Percentiles rank a stretch among this genome's conserved stretches.
phyloP scores from a whole-genome alignment of 164 flowering plant species.

The Vitis amurensis region DNA sequence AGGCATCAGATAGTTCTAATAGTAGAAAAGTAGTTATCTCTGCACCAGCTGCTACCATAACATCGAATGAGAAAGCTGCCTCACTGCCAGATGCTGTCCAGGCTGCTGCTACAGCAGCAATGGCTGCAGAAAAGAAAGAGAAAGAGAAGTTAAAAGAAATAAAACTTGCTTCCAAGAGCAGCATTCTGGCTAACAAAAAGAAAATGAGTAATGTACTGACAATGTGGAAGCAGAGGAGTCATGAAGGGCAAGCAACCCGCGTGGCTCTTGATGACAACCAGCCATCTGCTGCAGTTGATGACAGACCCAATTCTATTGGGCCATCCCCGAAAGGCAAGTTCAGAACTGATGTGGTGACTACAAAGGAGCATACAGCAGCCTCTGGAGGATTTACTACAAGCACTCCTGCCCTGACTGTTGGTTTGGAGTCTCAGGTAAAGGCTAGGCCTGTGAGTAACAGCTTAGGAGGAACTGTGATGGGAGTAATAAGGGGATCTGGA shows the following conservation, averaged over 20 bases:
- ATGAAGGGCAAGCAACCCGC: conserved; percentile 91
- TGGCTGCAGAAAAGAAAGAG: conserved; percentile 98
- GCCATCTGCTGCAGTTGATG: conserved; percentile 41
- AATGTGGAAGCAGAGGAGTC: conserved; percentile 98
- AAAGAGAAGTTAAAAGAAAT: conserved; percentile 91
- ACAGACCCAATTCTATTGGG: conserved; percentile 34
- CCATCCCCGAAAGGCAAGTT: conserved; percentile 47
- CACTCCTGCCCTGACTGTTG: conserved; percentile 26
- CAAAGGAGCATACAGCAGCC: conserved; percentile 42
- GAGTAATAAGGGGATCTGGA: conserved; percentile 91
- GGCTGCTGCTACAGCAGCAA: conserved; percentile 95
- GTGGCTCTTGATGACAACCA: conserved; percentile 69
- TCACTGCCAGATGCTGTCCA: conserved; percentile 97
- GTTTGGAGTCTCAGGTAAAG: conserved; percentile 47
- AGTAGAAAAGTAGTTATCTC: conserved; percentile 82
- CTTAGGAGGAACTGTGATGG: conserved; percentile 75
- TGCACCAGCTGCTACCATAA: conserved; percentile 88
- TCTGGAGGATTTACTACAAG: conserved; percentile 36
- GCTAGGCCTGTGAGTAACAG: conserved; percentile 62
- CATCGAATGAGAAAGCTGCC: conserved; percentile 63
- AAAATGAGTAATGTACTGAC: conserved; percentile 92
- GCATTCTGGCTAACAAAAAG: conserved; percentile 89
- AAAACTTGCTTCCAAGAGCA: conserved; percentile 87
- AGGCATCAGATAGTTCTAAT: conserved; percentile 54
- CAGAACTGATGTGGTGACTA: conserved; percentile 36